Conservation (phyloP, 805 yeast genomes). For the Wickerhamomyces queroliae region DNA sequence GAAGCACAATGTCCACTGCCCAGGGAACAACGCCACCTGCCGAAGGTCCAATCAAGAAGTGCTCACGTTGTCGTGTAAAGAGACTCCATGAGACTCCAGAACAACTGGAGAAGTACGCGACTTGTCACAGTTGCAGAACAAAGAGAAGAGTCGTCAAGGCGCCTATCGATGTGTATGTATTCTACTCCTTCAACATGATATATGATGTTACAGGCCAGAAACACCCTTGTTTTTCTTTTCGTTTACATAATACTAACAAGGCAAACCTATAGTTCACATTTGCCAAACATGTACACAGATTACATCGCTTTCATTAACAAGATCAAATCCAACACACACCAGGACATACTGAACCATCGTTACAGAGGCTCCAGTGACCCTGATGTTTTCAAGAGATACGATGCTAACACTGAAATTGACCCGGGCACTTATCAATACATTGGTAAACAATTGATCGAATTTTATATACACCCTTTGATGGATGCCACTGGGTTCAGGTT, state of each 20-base stretch:
- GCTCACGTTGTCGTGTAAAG: slow-evolving; percentile 38
- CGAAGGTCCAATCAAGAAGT: slow-evolving; percentile 26
- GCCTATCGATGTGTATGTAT: slow-evolving; percentile 6
- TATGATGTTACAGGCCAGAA: background rate
- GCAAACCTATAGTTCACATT: background rate
- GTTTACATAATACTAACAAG: slow-evolving; percentile 1
- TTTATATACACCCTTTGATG: slow-evolving; percentile 36
- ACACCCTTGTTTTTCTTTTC: background rate
- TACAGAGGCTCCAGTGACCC: slow-evolving; percentile 28
- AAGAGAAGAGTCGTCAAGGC: slow-evolving; percentile 30
- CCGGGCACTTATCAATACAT: slow-evolving; percentile 27
- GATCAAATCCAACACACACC: slow-evolving; percentile 27
- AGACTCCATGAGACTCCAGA: slow-evolving; percentile 27
- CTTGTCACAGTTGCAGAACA: slow-evolving; percentile 33
- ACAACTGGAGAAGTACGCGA: slow-evolving; percentile 32
- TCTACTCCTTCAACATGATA: background rate
- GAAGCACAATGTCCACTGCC: slow-evolving; percentile 3
- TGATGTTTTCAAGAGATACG: slow-evolving; percentile 28
- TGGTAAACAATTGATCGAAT: slow-evolving; percentile 28
- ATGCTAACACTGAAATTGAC: slow-evolving; percentile 23
- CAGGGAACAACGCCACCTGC: slow-evolving; percentile 4
- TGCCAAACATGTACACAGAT: slow-evolving; percentile 26
- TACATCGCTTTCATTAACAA: slow-evolving; percentile 27
- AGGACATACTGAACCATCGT: slow-evolving; percentile 31
- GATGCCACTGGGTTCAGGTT: slow-evolving; percentile 35